phyloP scores from a whole-genome alignment of 148 eudicot species.

The Hydrangea macrophylla region DNA sequence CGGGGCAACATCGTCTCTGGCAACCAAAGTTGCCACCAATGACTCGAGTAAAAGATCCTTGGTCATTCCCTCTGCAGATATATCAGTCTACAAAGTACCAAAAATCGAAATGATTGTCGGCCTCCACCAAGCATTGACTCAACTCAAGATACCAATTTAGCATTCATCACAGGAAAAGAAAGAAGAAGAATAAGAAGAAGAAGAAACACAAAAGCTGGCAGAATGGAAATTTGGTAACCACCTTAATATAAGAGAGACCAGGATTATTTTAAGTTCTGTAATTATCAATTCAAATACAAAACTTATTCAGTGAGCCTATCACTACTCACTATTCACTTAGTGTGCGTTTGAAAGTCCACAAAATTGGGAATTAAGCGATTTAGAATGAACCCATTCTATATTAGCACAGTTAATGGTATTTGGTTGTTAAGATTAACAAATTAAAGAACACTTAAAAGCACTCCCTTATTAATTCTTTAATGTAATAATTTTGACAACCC shows the following conservation, averaged over 20 bases:
- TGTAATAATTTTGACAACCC: not conserved
- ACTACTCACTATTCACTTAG: no score
- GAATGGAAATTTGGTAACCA: not conserved
- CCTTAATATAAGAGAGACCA: no score
- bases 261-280: conserved; percentile 1
- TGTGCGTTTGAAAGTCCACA: no score
- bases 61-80: conserved; percentile 29
- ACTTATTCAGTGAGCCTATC: no score
- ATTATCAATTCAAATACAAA: not conserved
- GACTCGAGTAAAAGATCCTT: conserved; percentile 51
- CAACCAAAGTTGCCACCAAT: conserved; percentile 49
- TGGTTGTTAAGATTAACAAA: no score
- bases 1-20: conserved; percentile 45
- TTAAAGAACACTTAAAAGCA: no score
- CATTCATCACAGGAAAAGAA: not conserved
- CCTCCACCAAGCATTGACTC: not conserved
- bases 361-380: no score
- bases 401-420: no score
- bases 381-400: no score
- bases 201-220: not conserved
- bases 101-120: not conserved
- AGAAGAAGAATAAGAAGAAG: not conserved
- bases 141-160: not conserved
- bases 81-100: conserved; percentile 45
- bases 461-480: no score